Evolutionary conservation across 768 basidiomycete species (phyloP).

Genomic region (Porphyrellus cyaneotinctus): DNA sequence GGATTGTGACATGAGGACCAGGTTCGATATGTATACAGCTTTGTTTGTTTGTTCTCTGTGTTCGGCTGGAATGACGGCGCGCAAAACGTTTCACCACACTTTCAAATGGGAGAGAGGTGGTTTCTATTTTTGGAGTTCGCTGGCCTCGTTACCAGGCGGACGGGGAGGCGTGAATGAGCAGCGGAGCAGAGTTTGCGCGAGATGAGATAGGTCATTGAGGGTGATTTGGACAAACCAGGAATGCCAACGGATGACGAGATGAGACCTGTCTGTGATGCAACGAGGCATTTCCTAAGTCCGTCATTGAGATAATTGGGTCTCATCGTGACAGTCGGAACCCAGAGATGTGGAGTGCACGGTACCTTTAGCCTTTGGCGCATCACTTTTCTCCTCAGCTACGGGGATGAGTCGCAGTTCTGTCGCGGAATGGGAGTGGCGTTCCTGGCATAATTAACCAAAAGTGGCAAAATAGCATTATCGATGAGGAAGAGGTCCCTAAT

Average conservation of each 20-base stretch:
- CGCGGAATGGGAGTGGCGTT: background rate
- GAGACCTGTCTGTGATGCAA: conserved; percentile 9
- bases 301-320: background rate
- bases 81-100: conserved; percentile 2
- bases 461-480: conserved; percentile 14
- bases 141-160: conserved; percentile 1
- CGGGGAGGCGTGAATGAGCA: conserved; percentile 12
- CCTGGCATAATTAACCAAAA: conserved; percentile 9
- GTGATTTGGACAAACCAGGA: background rate
- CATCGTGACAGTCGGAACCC: conserved; percentile 2
- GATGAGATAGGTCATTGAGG: background rate
- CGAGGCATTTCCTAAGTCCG: conserved; percentile 10
- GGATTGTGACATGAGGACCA: background rate
- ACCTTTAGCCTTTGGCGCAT: conserved; percentile 4
- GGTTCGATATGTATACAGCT: conserved; percentile 2
- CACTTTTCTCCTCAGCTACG: conserved; percentile 1
- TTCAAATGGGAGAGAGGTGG: conserved; percentile 2
- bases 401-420: background rate
- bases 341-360: conserved; percentile 1
- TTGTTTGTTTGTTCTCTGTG: background rate
- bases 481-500: conserved; percentile 11
- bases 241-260: background rate
- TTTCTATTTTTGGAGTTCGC: conserved; percentile 2
- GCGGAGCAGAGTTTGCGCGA: conserved; percentile 7
- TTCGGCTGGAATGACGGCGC: background rate